Conservation (phyloP, 2,329 filamentous ascomycete species). For the Beauveria sp. region DNA sequence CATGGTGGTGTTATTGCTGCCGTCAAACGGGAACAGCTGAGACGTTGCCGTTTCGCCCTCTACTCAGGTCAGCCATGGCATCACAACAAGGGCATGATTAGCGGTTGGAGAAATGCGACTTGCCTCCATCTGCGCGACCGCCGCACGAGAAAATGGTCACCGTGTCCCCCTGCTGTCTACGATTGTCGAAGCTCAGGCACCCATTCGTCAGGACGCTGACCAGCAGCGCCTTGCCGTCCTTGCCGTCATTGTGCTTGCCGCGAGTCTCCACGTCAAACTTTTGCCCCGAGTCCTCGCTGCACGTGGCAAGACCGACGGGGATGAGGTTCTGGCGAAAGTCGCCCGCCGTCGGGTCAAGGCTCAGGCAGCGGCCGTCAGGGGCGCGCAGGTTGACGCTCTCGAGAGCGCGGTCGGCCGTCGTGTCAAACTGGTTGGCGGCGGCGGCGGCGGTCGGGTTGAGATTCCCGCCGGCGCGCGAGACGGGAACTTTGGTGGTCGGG, state of each 20-base stretch:
- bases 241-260: constrained; percentile 40
- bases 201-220: constrained; percentile 43
- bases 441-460: constrained; percentile 43
- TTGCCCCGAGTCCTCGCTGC: constrained; percentile 37
- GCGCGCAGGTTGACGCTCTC: constrained; percentile 38
- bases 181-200: constrained; percentile 43
- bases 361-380: constrained; percentile 43
- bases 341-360: constrained; percentile 42
- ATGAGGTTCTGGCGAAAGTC: constrained; percentile 49
- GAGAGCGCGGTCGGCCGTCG: constrained; percentile 38
- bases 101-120: constrained; percentile 13
- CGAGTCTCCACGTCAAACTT: constrained; percentile 44
- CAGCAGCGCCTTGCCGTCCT: constrained; percentile 33
- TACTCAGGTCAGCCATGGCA: constrained; percentile 14
- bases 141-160: constrained; percentile 46
- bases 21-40: constrained; percentile 42
- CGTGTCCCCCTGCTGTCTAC: constrained; percentile 35
- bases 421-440: constrained; percentile 39
- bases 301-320: constrained; percentile 37
- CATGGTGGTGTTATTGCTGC: constrained; percentile 27
- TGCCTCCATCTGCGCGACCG: constrained; percentile 40
- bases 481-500: constrained; percentile 36
- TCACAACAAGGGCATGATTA: background rate
- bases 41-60: constrained; percentile 38
- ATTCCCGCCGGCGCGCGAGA: constrained; percentile 42